A percentile compares a stretch with the other conserved stretches of the same genome.
Evolutionary conservation across 2,329 filamentous ascomycete genomes (phyloP).

Genomic region (Botrytis galanthina): DNA sequence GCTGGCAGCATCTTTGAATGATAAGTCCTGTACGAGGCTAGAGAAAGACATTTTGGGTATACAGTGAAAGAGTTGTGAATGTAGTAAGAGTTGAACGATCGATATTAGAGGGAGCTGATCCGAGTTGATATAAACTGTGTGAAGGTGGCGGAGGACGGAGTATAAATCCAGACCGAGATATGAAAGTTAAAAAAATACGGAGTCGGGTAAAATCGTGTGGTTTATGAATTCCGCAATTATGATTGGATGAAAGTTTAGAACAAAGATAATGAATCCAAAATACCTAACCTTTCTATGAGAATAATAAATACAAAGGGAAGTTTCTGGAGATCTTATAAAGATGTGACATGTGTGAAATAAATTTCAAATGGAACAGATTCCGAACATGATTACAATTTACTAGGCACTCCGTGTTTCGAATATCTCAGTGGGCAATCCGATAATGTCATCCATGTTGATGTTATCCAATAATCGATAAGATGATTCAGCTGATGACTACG

Average conservation of each 20-base stretch:
- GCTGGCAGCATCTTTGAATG: constrained; percentile 53
- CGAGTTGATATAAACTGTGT: neutral
- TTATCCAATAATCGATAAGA: constrained; percentile 9
- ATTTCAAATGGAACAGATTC: neutral
- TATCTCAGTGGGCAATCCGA: neutral
- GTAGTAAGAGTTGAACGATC: neutral
- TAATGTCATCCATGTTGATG: neutral
- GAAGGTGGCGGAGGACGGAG: neutral
- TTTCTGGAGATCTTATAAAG: neutral
- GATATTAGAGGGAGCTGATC: neutral
- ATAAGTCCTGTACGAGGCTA: constrained; percentile 63
- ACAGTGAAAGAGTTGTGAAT: neutral
- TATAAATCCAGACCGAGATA: neutral
- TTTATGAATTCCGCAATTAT: constrained; percentile 18
- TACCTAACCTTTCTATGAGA: neutral
- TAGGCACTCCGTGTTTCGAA: neutral
- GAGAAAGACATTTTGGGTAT: constrained; percentile 61
- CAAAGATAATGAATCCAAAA: neutral
- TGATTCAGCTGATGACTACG: constrained; percentile 14
- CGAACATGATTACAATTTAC: neutral
- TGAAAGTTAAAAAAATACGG: neutral
- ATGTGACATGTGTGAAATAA: neutral
- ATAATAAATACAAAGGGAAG: neutral
- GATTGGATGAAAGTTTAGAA: constrained; percentile 14
- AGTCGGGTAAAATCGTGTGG: constrained; percentile 2